Evolutionary conservation across 1,284 basidiomycete genomes (phyloP).

Genomic region (Schizopora paradoxa): DNA sequence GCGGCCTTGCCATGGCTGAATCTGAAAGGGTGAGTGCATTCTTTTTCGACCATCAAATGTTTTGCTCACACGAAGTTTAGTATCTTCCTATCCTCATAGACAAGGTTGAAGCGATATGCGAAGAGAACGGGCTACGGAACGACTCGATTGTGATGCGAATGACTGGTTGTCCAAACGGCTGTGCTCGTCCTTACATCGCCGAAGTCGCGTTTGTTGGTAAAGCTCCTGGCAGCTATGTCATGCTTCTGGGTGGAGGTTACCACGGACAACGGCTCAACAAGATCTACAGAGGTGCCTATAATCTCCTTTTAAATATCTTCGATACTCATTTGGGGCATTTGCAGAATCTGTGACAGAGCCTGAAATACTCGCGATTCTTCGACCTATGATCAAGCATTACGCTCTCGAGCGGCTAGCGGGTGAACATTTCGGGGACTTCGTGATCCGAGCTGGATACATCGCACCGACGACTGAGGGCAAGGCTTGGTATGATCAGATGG

Average conservation of each 20-base stretch:
- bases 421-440: conserved; percentile 95
- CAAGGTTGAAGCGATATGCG: conserved; percentile 94
- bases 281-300: conserved; percentile 68
- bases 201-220: conserved; percentile 98
- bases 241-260: conserved; percentile 96
- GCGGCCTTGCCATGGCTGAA: conserved; percentile 88
- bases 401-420: conserved; percentile 86
- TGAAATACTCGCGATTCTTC: conserved; percentile 87
- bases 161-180: conserved; percentile 95
- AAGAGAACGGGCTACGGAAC: conserved; percentile 87
- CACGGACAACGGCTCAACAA: conserved; percentile 92
- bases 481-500: conserved; percentile 78
- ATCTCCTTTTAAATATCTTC: conserved; percentile 1
- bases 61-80: conserved; percentile 31
- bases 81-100: conserved; percentile 93
- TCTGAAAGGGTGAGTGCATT: conserved; percentile 65
- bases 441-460: conserved; percentile 84
- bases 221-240: conserved; percentile 88
- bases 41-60: neutral
- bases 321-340: conserved; percentile 14
- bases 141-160: conserved; percentile 97
- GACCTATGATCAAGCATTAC: conserved; percentile 91
- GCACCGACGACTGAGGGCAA: conserved; percentile 72
- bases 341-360: conserved; percentile 88
- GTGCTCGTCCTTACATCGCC: conserved; percentile 91